These are phyloP conservation scores for Leucoagaricus sp. DNA, from an alignment of 1,284 basidiomycete genomes.

Conservation along the genomic window DNA sequence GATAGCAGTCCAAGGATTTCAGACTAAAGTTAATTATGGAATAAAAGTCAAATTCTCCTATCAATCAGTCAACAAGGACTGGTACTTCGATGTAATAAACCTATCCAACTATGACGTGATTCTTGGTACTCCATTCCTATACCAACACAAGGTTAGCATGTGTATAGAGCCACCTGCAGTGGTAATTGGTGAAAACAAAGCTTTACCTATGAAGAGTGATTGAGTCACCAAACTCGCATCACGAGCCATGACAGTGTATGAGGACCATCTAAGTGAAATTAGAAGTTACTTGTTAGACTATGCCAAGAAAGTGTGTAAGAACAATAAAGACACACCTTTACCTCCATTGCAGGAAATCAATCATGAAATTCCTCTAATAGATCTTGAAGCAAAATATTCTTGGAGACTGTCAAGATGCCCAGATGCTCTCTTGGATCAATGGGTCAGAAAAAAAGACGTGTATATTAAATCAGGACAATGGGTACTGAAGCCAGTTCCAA, in stretches of 20 bases:
- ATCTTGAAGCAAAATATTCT: too few relatives aligned
- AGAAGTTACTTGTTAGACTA: too few relatives aligned
- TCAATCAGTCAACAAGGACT: conserved; percentile 21
- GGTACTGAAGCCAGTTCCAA: too few relatives aligned
- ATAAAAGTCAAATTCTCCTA: conserved; percentile 16
- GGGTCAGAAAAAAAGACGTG: too few relatives aligned
- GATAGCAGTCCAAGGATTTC: conserved; percentile 32
- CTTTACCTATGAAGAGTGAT: conserved; percentile 6
- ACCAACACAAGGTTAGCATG: conserved; percentile 26
- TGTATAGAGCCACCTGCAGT: conserved; percentile 23
- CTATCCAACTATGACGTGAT: conserved; percentile 34
- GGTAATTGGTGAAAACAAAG: conserved; percentile 16
- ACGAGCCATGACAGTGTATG: not conserved
- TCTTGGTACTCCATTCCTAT: conserved; percentile 34
- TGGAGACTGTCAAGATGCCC: too few relatives aligned
- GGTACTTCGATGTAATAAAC: conserved; percentile 35
- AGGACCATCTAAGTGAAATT: conserved; percentile 5
- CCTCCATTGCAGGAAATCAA: too few relatives aligned
- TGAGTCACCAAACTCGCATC: not conserved
- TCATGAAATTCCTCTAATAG: too few relatives aligned
- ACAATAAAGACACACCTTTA: too few relatives aligned
- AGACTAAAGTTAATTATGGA: conserved; percentile 26
- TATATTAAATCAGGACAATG: too few relatives aligned
- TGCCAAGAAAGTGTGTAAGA: too few relatives aligned
- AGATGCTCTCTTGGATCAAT: too few relatives aligned